phyloP scores from a whole-genome alignment of 495 filamentous ascomycete species.

The Penicillium turbatum region DNA sequence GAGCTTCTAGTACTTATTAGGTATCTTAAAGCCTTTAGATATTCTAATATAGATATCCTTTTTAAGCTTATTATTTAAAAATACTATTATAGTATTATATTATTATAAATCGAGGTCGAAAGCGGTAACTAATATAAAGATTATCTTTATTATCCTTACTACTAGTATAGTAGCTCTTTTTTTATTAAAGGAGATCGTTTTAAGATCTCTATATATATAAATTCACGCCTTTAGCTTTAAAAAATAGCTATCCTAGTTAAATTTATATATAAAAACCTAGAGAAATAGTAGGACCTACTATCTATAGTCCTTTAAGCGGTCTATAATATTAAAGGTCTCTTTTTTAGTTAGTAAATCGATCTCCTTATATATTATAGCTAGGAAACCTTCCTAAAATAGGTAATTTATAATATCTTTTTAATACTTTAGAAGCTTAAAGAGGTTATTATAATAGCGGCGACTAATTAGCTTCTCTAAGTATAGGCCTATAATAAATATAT shows the following conservation, averaged over 20 bases:
- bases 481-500: background rate
- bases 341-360: background rate
- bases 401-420: background rate
- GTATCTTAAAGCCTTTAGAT: background rate
- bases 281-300: background rate
- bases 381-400: background rate
- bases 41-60: background rate
- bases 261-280: background rate
- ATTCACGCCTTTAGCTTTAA: background rate
- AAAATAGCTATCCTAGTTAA: background rate
- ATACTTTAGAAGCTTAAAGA: background rate
- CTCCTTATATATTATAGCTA: background rate
- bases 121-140: background rate
- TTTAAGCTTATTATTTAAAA: background rate
- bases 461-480: background rate
- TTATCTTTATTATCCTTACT: background rate
- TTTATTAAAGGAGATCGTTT: background rate
- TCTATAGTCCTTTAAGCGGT: background rate
- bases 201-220: background rate
- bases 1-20: background rate
- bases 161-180: background rate
- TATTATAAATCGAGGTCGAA: background rate
- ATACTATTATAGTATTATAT: background rate
- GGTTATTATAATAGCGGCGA: background rate
- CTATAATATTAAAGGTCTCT: background rate